Base-by-base conservation (phyloP, 202 grass and related monocot genomes). In the Setaria viridis region DNA sequence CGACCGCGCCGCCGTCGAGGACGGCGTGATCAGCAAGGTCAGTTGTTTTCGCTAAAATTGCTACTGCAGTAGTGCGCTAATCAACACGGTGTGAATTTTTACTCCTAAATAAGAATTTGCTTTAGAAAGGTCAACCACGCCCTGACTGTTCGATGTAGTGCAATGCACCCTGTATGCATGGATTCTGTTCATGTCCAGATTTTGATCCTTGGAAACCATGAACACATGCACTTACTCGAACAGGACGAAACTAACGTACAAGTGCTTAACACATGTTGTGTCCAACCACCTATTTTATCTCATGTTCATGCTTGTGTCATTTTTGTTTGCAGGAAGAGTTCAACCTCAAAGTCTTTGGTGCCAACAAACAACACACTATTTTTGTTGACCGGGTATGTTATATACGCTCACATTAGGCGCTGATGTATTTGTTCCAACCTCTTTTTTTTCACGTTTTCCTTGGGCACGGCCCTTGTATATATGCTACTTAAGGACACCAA, bases 321-420 rank as follows among this genome's bases (percentile, higher is more conserved):
- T 29, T 60, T 60, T 60, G 39, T 67, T 69, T 69, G 21, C 37
- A 77, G 82, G 73, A 85, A 68, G 51, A 69, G 39, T 85, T 85
- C 37, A 77, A 77, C 15, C 16, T 85, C 48, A 58, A 7, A 47
- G 50, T 78, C 9, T 70, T 85, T 12, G 73, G 83, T 2, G n/a
- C 63, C 7, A 32, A 57, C 11, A 77, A 29, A 68, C 14, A 49
- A 4, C 11, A 16, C 9, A 85, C 37, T 11, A 46, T 85, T 30
- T 85, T 85, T 48, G 49, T 41, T 35, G 72, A 85, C 56, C 14
- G 62, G 60, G 82, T 84, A 82, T 35, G 20, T 46, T 6, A 37
- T 19, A 37, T 39, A 41, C 39, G 15, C 17, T 64, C 30, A 6
- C 10, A 37, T 37, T 13, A 66, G 12, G 39, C 5, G 7, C 59